Evolutionary conservation across 2,329 filamentous ascomycete species (phyloP).

Genomic region (Colletotrichum limetticola): DNA sequence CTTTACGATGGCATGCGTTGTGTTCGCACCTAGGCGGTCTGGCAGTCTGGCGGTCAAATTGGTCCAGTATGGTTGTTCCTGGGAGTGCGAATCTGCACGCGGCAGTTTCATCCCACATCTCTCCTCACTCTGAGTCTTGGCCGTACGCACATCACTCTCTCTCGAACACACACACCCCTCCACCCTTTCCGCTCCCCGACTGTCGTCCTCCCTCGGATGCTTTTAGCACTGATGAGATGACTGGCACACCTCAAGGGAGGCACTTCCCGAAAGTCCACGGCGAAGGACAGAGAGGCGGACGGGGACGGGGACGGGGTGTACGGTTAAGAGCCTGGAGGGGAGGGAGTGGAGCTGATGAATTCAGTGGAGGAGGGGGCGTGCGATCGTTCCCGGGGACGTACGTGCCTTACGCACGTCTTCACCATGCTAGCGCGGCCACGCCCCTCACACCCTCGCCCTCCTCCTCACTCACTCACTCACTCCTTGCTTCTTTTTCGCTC

Average conservation of each 20-base stretch:
- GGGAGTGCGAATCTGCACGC: neutral
- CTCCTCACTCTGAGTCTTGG: neutral
- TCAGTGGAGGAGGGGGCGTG: neutral
- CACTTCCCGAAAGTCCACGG: neutral
- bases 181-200: neutral
- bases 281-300: neutral
- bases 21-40: too few species aligned
- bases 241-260: neutral
- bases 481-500: neutral
- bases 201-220: neutral
- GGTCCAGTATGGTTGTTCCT: neutral
- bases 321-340: too few species aligned
- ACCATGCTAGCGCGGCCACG: neutral
- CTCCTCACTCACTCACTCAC: too few species aligned
- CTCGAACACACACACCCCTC: neutral
- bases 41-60: neutral
- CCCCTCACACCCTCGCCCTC: too few species aligned
- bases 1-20: slow-evolving; percentile 7
- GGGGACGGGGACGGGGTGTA: neutral
- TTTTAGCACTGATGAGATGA: neutral
- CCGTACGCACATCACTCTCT: neutral
- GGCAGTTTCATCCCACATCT: neutral
- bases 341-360: neutral
- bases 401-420: slow-evolving; percentile 4
- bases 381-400: neutral